Percentiles rank a stretch among this genome's conserved stretches.
Conservation (phyloP, 768 basidiomycete genomes). For the Trametes maxima region DNA sequence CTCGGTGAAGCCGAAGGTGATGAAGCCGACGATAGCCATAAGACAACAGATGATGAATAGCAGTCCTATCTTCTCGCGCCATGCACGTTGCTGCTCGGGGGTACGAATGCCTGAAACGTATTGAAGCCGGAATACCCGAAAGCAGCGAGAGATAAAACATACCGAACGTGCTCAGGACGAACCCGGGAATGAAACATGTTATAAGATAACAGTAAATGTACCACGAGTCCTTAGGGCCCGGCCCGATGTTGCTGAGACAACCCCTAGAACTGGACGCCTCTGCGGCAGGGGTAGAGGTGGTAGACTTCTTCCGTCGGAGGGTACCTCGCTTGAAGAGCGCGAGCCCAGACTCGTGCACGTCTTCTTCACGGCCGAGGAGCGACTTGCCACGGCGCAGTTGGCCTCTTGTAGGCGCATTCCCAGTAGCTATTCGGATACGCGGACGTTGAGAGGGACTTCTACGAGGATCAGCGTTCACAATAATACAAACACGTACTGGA, state of each 20-base stretch:
- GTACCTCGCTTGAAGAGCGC: slow-evolving; percentile 89
- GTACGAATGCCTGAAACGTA: slow-evolving; percentile 72
- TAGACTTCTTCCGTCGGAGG: slow-evolving; percentile 66
- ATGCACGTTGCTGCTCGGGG: slow-evolving; percentile 93
- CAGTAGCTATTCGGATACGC: slow-evolving; percentile 56
- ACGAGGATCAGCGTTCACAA: slow-evolving; percentile 1
- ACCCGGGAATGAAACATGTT: slow-evolving; percentile 81
- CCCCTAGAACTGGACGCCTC: slow-evolving; percentile 42
- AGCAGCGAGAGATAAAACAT: slow-evolving; percentile 35
- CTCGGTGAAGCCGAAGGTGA: slow-evolving; percentile 98
- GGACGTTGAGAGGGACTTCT: slow-evolving; percentile 14
- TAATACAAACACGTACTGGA: slow-evolving; percentile 63
- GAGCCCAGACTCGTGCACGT: slow-evolving; percentile 88
- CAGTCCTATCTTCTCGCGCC: slow-evolving; percentile 98
- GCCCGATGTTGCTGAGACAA: slow-evolving; percentile 73
- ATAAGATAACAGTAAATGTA: slow-evolving; percentile 91
- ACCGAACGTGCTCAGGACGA: slow-evolving; percentile 80
- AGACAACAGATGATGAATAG: slow-evolving; percentile 75
- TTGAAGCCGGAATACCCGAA: slow-evolving; percentile 2
- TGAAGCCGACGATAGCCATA: slow-evolving; percentile 94
- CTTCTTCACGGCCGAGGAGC: slow-evolving; percentile 87
- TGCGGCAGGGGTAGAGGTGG: slow-evolving; percentile 42
- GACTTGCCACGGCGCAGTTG: slow-evolving; percentile 83
- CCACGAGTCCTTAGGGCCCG: slow-evolving; percentile 92
- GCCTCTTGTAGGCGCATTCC: slow-evolving; percentile 67